Evolutionary conservation across 2,329 filamentous ascomycete species (phyloP), one percentile per base, ranked within the genome.

Genomic region (Neoscytalidium dimidiatum): DNA sequence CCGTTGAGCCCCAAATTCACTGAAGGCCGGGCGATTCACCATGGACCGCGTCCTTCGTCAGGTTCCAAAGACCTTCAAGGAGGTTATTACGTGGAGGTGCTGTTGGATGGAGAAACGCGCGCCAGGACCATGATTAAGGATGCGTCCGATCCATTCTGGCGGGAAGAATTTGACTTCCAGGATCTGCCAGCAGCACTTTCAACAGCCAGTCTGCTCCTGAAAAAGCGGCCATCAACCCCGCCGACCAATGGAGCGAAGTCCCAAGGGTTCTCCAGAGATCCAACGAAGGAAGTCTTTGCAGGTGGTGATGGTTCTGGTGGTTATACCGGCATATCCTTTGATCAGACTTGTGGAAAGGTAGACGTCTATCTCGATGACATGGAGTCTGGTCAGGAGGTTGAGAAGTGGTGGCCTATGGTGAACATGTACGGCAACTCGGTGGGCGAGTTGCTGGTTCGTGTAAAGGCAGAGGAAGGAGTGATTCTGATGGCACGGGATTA

Each of bases 401-500:
- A 98, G 76, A 90, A 93, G 72, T 97, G 84, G 94, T 90, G 92
- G 81, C 90, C 89, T 17, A 87, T 97, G 23, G 79, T 89, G 56
- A 92, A 97, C 71, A 89, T 90, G 69, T 88, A 86, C 68, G 88
- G 92, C 67, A 90, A 93, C 70, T 82, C 84, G 1, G 86, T 96
- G 56, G 94, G 94, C 29, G 92, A 94, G 67, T 90, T 97, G 81
- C 84, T 96, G 60, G 87, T 97, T 78, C 92, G 89, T 73, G 84
- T 96, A 23, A 88, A 90, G 49, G 88, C 95, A 68, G 92, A 97
- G 63, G 94, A 99, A 78, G 88, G 95, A 57, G 91, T 96, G 6
- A 94, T 98, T 9, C 84, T 99, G 41, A 89, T 96, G 79, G 87
- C 89, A 6, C 87, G 90, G 66, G 92, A 98, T 74, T 99, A 99